These are phyloP conservation scores for Neonothopanus nambi DNA, from an alignment of 1,284 basidiomycete genomes.

Conservation along the genomic window DNA sequence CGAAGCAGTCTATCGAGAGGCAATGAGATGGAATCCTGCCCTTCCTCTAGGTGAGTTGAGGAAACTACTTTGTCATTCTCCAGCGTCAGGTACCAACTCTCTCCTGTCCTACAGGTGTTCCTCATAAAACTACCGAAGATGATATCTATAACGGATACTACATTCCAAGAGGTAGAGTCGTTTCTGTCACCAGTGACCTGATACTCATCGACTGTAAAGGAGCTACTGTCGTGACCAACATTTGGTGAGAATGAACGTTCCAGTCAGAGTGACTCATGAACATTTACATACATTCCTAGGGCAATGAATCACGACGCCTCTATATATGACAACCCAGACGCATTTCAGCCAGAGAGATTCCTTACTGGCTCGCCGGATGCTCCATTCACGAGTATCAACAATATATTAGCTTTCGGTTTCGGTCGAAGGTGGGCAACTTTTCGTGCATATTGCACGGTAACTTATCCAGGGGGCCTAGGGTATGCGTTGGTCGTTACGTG, in stretches of 20 bases:
- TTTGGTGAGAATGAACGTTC: slow-evolving; percentile 4
- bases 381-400: background rate
- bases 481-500: background rate
- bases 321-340: background rate
- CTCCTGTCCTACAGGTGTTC: background rate
- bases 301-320: background rate
- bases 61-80: background rate
- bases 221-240: slow-evolving; percentile 2
- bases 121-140: slow-evolving; percentile 3
- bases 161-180: slow-evolving; percentile 9
- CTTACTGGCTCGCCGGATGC: background rate
- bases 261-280: background rate
- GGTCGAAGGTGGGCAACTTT: background rate
- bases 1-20: slow-evolving; percentile 30
- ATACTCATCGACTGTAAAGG: slow-evolving; percentile 2
- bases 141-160: slow-evolving; percentile 8
- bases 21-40: slow-evolving; percentile 25
- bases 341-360: background rate
- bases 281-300: background rate
- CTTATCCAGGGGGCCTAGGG: background rate
- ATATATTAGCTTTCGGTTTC: background rate
- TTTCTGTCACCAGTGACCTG: too few relatives aligned
- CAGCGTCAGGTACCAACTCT: background rate
- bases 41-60: slow-evolving; percentile 9
- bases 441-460: background rate